Conservation (phyloP, 1,139 yeast species). For the Debaryomyces sp. region DNA sequence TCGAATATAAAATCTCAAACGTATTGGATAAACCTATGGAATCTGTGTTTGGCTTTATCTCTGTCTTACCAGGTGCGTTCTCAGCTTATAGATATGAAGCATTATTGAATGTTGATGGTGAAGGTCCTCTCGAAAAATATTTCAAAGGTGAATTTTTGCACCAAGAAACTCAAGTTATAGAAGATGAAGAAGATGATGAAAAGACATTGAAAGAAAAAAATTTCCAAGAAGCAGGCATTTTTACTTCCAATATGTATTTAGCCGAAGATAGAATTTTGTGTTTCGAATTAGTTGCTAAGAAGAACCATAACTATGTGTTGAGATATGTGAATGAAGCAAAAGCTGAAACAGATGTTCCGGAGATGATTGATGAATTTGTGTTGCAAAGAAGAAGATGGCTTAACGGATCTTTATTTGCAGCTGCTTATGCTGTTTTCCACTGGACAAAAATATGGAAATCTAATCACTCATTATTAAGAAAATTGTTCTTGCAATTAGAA, state of each 20-base stretch:
- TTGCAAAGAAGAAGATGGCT: conserved; percentile 84
- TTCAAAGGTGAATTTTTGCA: conserved; percentile 78
- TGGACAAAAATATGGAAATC: conserved; percentile 73
- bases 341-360: conserved; percentile 88
- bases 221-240: conserved; percentile 60
- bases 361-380: conserved; percentile 67
- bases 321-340: conserved; percentile 75
- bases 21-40: conserved; percentile 85
- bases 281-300: conserved; percentile 80
- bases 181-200: conserved; percentile 47
- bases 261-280: conserved; percentile 86
- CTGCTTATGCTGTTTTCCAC: conserved; percentile 72
- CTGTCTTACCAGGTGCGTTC: conserved; percentile 85
- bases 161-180: conserved; percentile 39
- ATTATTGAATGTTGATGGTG: conserved; percentile 61
- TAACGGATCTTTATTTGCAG: conserved; percentile 84
- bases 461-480: conserved; percentile 62
- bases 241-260: conserved; percentile 80
- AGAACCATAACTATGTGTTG: conserved; percentile 59
- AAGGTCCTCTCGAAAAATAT: conserved; percentile 77
- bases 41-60: conserved; percentile 78
- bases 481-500: conserved; percentile 66
- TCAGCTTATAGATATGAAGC: conserved; percentile 83
- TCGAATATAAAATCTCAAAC: conserved; percentile 82
- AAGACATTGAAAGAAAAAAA: conserved; percentile 44